phyloP scores from a whole-genome alignment of 345 rosid species.

The Gossypium stocksii region DNA sequence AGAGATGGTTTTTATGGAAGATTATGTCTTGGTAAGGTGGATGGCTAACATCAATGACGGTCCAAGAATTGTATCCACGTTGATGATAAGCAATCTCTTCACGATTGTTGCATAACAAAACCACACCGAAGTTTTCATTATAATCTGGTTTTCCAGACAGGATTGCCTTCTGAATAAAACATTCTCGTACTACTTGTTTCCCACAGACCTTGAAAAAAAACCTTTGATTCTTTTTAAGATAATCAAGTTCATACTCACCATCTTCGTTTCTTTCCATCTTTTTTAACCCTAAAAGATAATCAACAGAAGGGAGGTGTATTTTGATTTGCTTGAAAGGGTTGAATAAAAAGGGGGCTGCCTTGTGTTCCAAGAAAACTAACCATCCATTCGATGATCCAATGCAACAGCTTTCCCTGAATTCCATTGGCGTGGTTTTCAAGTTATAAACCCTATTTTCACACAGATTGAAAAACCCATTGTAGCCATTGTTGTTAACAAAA shows the following conservation, averaged over 20 bases:
- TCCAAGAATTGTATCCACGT: not conserved
- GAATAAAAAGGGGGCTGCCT: not conserved
- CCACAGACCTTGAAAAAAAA: not conserved
- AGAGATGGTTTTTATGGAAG: not conserved
- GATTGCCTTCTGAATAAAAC: not conserved
- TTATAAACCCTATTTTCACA: not conserved
- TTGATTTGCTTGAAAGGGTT: not conserved
- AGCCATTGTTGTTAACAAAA: not conserved
- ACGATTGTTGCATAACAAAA: not conserved
- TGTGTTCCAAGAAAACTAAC: not conserved
- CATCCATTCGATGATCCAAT: slow-evolving; percentile 1
- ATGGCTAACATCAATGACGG: not conserved
- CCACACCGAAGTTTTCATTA: not conserved
- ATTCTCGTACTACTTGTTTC: not conserved
- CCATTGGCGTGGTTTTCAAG: not conserved
- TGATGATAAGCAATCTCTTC: not conserved
- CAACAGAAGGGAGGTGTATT: not conserved
- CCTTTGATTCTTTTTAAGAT: not conserved
- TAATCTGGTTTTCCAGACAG: not conserved
- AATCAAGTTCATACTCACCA: not conserved
- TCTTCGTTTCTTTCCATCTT: not conserved
- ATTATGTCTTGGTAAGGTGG: not conserved
- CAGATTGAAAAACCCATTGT: not conserved
- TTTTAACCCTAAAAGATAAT: not conserved
- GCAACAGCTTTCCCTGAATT: not conserved